A percentile compares a stretch with the other conserved stretches of the same genome.
Conservation (phyloP, 2,329 filamentous ascomycete species). For the Aphanocladium album region DNA sequence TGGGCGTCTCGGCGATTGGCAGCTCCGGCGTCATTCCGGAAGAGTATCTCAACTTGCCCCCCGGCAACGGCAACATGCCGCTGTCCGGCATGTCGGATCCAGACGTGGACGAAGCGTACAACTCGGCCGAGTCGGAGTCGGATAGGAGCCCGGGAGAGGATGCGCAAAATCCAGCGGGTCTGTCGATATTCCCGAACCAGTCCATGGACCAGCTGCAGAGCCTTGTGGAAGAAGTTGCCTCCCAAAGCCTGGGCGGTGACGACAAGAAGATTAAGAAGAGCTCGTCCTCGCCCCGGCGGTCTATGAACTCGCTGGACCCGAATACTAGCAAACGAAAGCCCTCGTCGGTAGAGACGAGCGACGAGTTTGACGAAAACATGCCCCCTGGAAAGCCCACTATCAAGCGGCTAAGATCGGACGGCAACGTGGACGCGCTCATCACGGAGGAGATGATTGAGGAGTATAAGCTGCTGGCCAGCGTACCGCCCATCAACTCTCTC, state of each 20-base stretch:
- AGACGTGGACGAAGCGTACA: slow-evolving; percentile 37
- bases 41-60: slow-evolving; percentile 44
- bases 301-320: slow-evolving; percentile 30
- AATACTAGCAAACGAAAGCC: slow-evolving; percentile 54
- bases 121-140: slow-evolving; percentile 37
- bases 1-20: slow-evolving; percentile 48
- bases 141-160: slow-evolving; percentile 23
- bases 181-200: slow-evolving; percentile 37
- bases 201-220: slow-evolving; percentile 48
- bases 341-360: slow-evolving; percentile 42
- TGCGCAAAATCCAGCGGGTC: slow-evolving; percentile 17
- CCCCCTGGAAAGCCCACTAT: slow-evolving; percentile 41
- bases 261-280: slow-evolving; percentile 24
- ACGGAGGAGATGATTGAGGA: slow-evolving; percentile 37
- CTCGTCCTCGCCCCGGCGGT: slow-evolving; percentile 19
- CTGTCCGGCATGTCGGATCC: slow-evolving; percentile 41
- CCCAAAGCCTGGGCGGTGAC: slow-evolving; percentile 51
- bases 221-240: slow-evolving; percentile 46
- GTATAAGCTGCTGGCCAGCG: slow-evolving; percentile 40
- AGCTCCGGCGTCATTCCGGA: slow-evolving; percentile 48
- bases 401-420: slow-evolving; percentile 52
- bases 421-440: slow-evolving; percentile 30
- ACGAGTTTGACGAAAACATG: slow-evolving; percentile 41
- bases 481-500: slow-evolving; percentile 45
- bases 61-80: slow-evolving; percentile 34